Evolutionary conservation across 2,329 filamentous ascomycete genomes (phyloP), one percentile per base, ranked within the genome.

Genomic region (Fusarium decemcellulare): DNA sequence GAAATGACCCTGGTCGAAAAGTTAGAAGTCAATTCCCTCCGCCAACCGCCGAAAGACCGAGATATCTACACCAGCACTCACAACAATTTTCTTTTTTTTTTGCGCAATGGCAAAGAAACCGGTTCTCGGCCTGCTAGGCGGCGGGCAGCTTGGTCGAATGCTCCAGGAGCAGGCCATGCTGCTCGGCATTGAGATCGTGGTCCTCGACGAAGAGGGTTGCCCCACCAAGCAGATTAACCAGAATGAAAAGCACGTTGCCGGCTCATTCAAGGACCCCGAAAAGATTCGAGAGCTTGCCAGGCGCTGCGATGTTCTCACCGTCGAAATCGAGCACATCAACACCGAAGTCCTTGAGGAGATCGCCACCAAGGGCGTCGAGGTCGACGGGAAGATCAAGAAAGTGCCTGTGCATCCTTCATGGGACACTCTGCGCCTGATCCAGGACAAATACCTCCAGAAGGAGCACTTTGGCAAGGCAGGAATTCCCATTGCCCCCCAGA

Each of bases 291-390:
- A 93, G 78, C 85, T 98, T n/a, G 94, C 95, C 3, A 82, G 87
- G 40, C 82, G 85, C 36, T 94, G 91, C 73, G 93, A 97, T 77
- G 89, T 97, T 15, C 84, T 98, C 65, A 98, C 94, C 0, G 93
- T 97, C 14, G 95, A 98, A 81, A 98, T 97, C 69, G 95, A 98
- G 84, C 95, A 98, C 81, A 92, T 98, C 62, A 90, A 98, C 79
- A 96, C 94, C n/a, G 86, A 93, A 56, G 91, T 96, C 27, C 87
- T 98, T 6, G 93, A 97, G 80, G 93, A 97, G 76, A 90, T 98
- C 61, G 89, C 88, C 6, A 88, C 88, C 15, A 83, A 85, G 56
- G 89, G 91, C 36, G 89, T 92, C 6, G 68, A 70, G 11, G 72
- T 72, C 30, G 77, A 76, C 27, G 77, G 79, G 37, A 79, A 74